Percentiles rank a stretch among this genome's conserved stretches.
Conservation (phyloP, 306 rosid species). For the Boehmeria nivea region DNA sequence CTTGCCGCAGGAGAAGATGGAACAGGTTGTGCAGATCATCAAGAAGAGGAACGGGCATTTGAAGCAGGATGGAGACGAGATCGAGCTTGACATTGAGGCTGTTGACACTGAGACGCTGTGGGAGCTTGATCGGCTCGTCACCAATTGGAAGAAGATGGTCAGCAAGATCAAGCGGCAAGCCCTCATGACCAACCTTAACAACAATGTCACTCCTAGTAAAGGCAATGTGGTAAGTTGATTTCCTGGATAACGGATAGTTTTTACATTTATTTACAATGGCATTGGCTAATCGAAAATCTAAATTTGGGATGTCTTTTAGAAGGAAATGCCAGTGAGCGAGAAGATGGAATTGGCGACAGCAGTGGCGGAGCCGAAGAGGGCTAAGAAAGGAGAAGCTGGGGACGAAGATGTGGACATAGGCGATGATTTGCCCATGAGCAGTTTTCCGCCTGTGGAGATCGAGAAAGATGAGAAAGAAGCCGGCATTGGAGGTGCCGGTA, state of each 20-base stretch:
- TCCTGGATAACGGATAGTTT: neutral
- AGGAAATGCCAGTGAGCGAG: conserved; percentile 47
- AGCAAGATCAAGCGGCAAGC: conserved; percentile 92
- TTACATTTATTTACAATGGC: neutral
- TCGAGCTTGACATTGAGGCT: conserved; percentile 94
- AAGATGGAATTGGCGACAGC: conserved; percentile 26
- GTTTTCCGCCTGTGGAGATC: conserved; percentile 85
- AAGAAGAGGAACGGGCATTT: conserved; percentile 84
- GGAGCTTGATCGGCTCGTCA: conserved; percentile 93
- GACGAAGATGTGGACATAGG: conserved; percentile 98
- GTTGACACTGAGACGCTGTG: conserved; percentile 93
- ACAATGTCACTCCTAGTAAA: conserved; percentile 29
- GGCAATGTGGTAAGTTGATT: conserved; percentile 54
- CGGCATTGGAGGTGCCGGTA: neutral
- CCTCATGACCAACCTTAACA: conserved; percentile 41
- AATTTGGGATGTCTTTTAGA: neutral
- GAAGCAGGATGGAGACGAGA: conserved; percentile 97
- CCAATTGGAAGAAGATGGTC: conserved; percentile 85
- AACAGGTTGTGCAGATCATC: conserved; percentile 86
- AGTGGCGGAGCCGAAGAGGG: conserved; percentile 47
- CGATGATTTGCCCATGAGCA: conserved; percentile 77
- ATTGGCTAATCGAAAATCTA: neutral
- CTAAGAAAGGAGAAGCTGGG: conserved; percentile 69
- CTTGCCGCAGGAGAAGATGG: conserved; percentile 91
- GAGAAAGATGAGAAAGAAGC: conserved; percentile 62